Evolutionary conservation across 2,329 filamentous ascomycete species (phyloP), one percentile per base, ranked within the genome.

Genomic region (Aspergillus ochraceus): DNA sequence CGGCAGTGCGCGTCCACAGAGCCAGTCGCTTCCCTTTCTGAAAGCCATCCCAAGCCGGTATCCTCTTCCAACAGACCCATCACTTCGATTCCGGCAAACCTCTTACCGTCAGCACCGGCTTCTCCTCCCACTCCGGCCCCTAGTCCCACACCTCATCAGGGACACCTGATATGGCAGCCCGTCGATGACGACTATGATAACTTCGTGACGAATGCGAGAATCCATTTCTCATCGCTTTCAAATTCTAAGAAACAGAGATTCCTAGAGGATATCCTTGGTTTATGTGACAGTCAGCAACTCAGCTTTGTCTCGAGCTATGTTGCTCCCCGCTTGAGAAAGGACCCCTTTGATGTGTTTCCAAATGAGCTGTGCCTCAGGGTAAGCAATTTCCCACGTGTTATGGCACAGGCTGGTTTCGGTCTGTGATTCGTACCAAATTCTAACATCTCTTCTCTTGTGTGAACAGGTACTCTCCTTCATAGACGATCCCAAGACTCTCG

Each of bases 291-390:
- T 69, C 92, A 96, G 71, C 90, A 96, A 75, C 83, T 99, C 66
- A 97, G 92, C 77, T 98, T 97, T 73, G 93, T 99, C 20, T 92
- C 96, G 68, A 92, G 96, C 74, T 96, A 97, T 76, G 94, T 99
- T 67, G 94, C 92, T 74, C 95, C 95, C 29, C 80, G 96, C 63
- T 79, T 99, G 64, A 97, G 97, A 78, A 97, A 97, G 76, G 95
- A 99, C 74, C 95, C 95, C 0, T 98, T 99, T 71, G 91, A 89
- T 54, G 90, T 90, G 59, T 83, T 99, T 56, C 95, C 95, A 0
- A 93, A 96, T 71, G 95, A 99, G 77, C 80, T 99, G 49, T 98
- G 94, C 75, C 80, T 99, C 61, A 84, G 92, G 70, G 92, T 96
- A 84, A 73, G 88, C 42, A 19, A 42, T 14, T 14, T 47, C 12